phyloP scores from a whole-genome alignment of 192 early-diverging fungal genomes.

The Chytriomyces sp. region DNA sequence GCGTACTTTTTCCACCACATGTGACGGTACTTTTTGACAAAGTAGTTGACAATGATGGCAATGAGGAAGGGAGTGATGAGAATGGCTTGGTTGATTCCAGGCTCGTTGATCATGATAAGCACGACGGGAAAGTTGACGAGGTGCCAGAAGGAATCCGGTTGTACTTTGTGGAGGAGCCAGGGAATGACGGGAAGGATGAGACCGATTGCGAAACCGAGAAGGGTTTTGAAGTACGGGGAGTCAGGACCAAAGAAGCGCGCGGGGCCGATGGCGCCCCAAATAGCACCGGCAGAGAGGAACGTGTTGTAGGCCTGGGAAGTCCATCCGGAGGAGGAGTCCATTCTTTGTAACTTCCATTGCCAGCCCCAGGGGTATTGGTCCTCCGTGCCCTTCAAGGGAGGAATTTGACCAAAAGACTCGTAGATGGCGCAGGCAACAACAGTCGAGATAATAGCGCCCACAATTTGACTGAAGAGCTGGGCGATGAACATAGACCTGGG shows the following conservation, averaged over 20 bases:
- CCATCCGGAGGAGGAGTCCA: conserved; percentile 32
- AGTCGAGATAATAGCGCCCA: conserved; percentile 58
- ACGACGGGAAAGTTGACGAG: conserved; percentile 19
- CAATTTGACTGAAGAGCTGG: conserved; percentile 61
- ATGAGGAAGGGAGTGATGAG: conserved; percentile 6
- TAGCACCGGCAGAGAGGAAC: conserved; percentile 66
- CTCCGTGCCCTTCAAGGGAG: conserved; percentile 8
- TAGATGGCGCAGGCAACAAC: conserved; percentile 26
- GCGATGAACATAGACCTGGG: conserved; percentile 62
- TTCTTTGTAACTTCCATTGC: background rate
- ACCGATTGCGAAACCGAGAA: conserved; percentile 35
- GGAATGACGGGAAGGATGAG: conserved; percentile 41
- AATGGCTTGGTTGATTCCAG: background rate
- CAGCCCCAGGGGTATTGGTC: conserved; percentile 3
- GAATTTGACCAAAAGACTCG: conserved; percentile 24
- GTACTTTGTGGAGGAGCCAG: conserved; percentile 45
- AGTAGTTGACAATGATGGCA: conserved; percentile 14
- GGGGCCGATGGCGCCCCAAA: conserved; percentile 79
- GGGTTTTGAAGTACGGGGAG: conserved; percentile 34
- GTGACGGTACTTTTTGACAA: conserved; percentile 42
- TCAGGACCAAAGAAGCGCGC: conserved; percentile 58
- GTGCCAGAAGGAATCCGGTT: conserved; percentile 17
- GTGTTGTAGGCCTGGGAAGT: conserved; percentile 32
- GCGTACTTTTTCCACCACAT: conserved; percentile 68
- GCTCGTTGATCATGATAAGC: background rate